Conservation (phyloP, 495 filamentous ascomycete genomes). For the Hamigera avellanea region DNA sequence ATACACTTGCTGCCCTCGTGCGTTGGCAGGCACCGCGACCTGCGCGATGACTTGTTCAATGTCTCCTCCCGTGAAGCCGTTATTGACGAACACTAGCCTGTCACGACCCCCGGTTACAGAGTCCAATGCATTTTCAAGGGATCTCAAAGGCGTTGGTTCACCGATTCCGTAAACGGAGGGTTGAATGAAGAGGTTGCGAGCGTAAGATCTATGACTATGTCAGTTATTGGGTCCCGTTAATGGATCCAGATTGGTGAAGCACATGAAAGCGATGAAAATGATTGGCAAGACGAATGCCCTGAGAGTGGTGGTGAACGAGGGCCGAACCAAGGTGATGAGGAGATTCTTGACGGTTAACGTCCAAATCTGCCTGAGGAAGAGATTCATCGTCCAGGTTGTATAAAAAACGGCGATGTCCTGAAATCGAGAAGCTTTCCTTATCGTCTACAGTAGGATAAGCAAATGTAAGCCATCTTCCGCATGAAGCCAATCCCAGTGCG, state of each 20-base stretch:
- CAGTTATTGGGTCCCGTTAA: background rate
- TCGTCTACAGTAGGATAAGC: too few relatives aligned
- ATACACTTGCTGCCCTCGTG: constrained; percentile 42
- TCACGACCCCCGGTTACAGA: constrained; percentile 37
- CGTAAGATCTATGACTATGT: constrained; percentile 31
- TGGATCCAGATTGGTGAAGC: background rate
- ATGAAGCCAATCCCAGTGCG: too few relatives aligned
- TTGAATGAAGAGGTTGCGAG: constrained; percentile 56
- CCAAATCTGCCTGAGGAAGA: constrained; percentile 55
- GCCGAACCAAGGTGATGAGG: constrained; percentile 54
- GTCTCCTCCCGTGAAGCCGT: constrained; percentile 53
- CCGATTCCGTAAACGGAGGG: constrained; percentile 60
- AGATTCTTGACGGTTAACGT: constrained; percentile 66
- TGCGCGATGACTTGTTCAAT: constrained; percentile 60
- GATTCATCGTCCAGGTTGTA: constrained; percentile 21
- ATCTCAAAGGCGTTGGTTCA: constrained; percentile 39
- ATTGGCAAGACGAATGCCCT: constrained; percentile 64
- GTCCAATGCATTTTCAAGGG: constrained; percentile 47
- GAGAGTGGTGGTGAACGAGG: constrained; percentile 47
- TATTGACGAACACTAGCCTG: constrained; percentile 72
- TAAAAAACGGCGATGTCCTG: constrained; percentile 1
- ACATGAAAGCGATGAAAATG: constrained; percentile 53
- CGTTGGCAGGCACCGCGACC: constrained; percentile 38
- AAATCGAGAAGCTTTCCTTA: too few relatives aligned
- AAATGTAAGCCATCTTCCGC: too few relatives aligned